These are phyloP conservation scores for Botryotinia narcissicola DNA, from an alignment of 2,329 filamentous ascomycete genomes.

Conservation along the genomic window DNA sequence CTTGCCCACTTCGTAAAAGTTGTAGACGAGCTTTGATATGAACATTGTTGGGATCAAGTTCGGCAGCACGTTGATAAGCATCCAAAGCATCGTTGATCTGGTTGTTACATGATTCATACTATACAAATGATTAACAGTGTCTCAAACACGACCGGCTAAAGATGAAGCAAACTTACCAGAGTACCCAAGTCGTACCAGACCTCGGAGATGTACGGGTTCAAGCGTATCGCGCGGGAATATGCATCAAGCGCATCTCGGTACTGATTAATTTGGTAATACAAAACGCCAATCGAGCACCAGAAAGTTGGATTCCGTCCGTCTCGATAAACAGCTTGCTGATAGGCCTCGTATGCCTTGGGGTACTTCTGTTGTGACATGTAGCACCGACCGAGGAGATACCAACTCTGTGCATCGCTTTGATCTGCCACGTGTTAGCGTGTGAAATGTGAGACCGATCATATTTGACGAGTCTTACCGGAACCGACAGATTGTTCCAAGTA, in stretches of 20 bases:
- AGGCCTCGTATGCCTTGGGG: constrained; percentile 96
- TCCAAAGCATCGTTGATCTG: constrained; percentile 95
- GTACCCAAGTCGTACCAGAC: constrained; percentile 99
- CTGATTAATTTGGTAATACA: constrained; percentile 99
- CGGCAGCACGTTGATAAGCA: constrained; percentile 90
- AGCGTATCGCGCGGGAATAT: constrained; percentile 90
- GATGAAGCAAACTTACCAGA: constrained; percentile 61
- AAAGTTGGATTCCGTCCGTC: constrained; percentile 97
- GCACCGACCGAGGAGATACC: constrained; percentile 95
- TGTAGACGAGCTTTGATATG: constrained; percentile 96
- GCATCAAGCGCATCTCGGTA: constrained; percentile 97
- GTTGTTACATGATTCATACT: constrained; percentile 99
- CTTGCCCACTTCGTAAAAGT: constrained; percentile 77
- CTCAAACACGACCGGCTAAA: constrained; percentile 28
- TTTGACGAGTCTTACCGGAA: constrained; percentile 62
- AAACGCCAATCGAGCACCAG: constrained; percentile 98
- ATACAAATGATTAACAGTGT: constrained; percentile 27
- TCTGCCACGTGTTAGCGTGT: constrained; percentile 55
- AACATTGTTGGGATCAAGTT: constrained; percentile 87
- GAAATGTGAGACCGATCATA: constrained; percentile 27
- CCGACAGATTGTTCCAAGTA: constrained; percentile 95
- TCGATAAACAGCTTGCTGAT: constrained; percentile 97
- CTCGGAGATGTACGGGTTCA: constrained; percentile 98
- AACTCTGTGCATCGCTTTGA: constrained; percentile 93
- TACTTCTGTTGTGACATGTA: constrained; percentile 99